Conservation (phyloP, 352 stramenopile species). For the Aphanomyces cochlioides region DNA sequence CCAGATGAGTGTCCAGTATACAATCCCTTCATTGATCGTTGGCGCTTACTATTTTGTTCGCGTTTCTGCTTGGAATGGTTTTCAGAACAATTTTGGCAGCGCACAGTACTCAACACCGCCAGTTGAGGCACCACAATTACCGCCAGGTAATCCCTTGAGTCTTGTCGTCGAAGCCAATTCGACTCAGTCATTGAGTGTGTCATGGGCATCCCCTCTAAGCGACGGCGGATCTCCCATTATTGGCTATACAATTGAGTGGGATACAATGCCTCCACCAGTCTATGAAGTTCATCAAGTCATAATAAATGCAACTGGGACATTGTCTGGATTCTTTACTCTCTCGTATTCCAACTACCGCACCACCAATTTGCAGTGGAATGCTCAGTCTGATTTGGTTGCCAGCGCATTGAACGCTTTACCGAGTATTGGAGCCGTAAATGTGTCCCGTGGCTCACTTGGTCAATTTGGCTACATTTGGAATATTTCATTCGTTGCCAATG, state of each 20-base stretch:
- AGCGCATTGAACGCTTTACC: slow-evolving; percentile 23
- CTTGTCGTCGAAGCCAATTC: slow-evolving; percentile 46
- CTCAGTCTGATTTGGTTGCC: slow-evolving; percentile 7
- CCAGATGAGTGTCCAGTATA: slow-evolving; percentile 35
- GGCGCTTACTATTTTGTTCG: slow-evolving; percentile 79
- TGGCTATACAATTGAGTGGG: slow-evolving; percentile 56
- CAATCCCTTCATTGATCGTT: slow-evolving; percentile 35
- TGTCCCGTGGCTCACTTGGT: background rate
- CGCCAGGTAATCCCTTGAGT: slow-evolving; percentile 47
- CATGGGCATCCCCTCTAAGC: slow-evolving; percentile 57
- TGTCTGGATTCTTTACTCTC: slow-evolving; percentile 40
- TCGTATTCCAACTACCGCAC: slow-evolving; percentile 26
- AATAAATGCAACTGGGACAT: slow-evolving; percentile 27
- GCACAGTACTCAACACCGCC: slow-evolving; percentile 76
- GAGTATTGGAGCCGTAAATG: slow-evolving; percentile 14
- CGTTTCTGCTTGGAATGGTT: slow-evolving; percentile 92
- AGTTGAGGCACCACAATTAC: slow-evolving; percentile 38
- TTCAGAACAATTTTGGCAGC: slow-evolving; percentile 80
- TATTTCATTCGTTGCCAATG: slow-evolving; percentile 53
- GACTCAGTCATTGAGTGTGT: slow-evolving; percentile 36
- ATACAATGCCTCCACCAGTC: slow-evolving; percentile 47
- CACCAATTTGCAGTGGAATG: slow-evolving; percentile 8
- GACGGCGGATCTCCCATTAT: slow-evolving; percentile 45
- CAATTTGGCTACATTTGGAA: slow-evolving; percentile 63
- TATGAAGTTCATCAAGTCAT: slow-evolving; percentile 62